These are phyloP conservation scores for Aspergillus fischeri DNA, from an alignment of 2,329 filamentous ascomycete genomes.

Conservation along the genomic window DNA sequence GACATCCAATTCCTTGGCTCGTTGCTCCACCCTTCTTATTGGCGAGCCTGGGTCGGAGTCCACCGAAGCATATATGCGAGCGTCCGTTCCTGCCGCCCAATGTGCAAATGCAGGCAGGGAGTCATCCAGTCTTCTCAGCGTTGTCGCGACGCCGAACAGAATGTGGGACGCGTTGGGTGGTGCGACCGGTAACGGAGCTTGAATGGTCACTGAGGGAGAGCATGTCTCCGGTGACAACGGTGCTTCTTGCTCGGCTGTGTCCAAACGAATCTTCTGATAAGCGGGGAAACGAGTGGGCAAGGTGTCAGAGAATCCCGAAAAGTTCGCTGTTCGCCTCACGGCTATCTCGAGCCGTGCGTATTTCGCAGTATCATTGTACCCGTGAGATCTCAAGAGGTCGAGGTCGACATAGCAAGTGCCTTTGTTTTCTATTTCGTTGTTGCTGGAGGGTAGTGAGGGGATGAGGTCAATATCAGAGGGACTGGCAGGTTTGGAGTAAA, in stretches of 20 bases:
- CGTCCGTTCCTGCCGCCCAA: constrained; percentile 48
- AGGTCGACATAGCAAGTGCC: constrained; percentile 15
- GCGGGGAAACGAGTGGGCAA: constrained; percentile 9
- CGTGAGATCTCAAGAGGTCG: constrained; percentile 11
- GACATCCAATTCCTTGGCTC: constrained; percentile 28
- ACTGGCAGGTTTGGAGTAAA: constrained; percentile 5
- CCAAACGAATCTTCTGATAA: constrained; percentile 15
- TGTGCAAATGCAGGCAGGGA: constrained; percentile 49
- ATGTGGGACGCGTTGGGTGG: constrained; percentile 41
- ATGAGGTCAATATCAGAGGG: neutral
- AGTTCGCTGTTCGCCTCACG: constrained; percentile 13
- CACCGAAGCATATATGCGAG: constrained; percentile 47
- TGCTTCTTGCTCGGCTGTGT: constrained; percentile 17
- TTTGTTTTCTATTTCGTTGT: neutral
- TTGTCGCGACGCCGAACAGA: constrained; percentile 53
- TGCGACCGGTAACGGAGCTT: constrained; percentile 11
- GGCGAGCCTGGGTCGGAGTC: constrained; percentile 30
- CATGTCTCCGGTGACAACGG: constrained; percentile 11
- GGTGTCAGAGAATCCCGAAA: constrained; percentile 13
- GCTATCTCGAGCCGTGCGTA: constrained; percentile 17
- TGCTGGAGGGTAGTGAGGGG: neutral
- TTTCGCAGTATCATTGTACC: constrained; percentile 11
- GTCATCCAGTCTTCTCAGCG: constrained; percentile 43
- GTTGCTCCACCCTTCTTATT: constrained; percentile 12
- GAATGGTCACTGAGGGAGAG: constrained; percentile 12